Evolutionary conservation across 345 rosid genomes (phyloP), one percentile per base, ranked within the genome.

Genomic region (Ceriops zippeliana): DNA sequence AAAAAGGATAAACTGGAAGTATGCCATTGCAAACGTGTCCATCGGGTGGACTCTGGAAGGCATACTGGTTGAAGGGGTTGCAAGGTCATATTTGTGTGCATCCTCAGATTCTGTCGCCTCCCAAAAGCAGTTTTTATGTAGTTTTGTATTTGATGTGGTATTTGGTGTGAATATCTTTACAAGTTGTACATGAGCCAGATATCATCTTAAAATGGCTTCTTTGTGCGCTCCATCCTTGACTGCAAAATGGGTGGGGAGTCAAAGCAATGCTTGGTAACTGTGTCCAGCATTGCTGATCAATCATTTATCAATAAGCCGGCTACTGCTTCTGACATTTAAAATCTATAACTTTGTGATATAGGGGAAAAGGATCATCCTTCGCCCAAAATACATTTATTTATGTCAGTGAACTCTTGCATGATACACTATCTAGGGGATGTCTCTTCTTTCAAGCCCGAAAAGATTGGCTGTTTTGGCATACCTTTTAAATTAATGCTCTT

Each of bases 51-150:
- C 65, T 58, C 10, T 53, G 58, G 58, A 70, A 57, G 42, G 38
- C 26, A 61, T 61, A n/a, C 51, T 19, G 60, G 17, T 3, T 42
- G 5, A 16, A 5, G 17, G 17, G 15, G 73, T 62, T 42, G 32
- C 72, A 52, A 34, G 72, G 70, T 49, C 60, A 52, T 73, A 76
- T 62, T 49, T 80, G 80, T 80, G 77, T 61, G 78, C 80, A 77
- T 53, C 52, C 49, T 19, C 67, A n/a, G 69, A 37, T 46, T 61
- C 78, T 76, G 72, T 32, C 35, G 73, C 75, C 58, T 60, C 73
- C 67, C 34, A 67, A 35, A 31, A 19, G 42, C 28, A 58, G 21
- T 27, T 52, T 71, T 58, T 58, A 68, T 56, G 64, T 64, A 17
- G 31, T 52, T 59, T 59, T 56, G 64, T 65, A 65, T 67, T 68